Evolutionary conservation across 306 rosid genomes (phyloP), one percentile per base, ranked within the genome.

Genomic region (Heteromeles arbutifolia): DNA sequence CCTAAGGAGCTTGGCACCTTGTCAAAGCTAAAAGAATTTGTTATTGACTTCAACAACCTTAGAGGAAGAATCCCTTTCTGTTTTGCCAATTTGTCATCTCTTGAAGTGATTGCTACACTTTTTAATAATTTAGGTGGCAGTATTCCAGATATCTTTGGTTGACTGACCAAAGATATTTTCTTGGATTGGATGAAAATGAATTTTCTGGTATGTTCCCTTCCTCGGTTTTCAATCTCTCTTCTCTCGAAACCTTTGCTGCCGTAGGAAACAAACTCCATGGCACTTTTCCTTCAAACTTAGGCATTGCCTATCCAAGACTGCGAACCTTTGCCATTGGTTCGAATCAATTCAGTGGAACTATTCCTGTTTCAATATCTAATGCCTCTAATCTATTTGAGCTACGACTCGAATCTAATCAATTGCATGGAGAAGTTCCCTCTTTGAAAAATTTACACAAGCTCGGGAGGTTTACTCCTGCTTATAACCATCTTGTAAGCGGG

Each of bases 11-110:
- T 57, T n/a, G 28, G 26, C 28, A 56, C 28, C 62, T 56, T 56
- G 62, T n/a, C 12, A 21, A 56, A n/a, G 62, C 62, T 56, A 8
- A 56, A 0, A 56, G 1, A 0, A 1, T 19, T 56, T 1, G 1
- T 0, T 3, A 22, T 22, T 57, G 5, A 2, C 5, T 0, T 0
- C 1, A 56, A 57, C 62, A 14, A 10, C 63, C 29, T 10, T 10
- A 57, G 11, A 4, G 63, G 63, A 57, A 57, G 29, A 1, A 10
- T 57, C 63, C 63, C 63, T 11, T 22, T 1, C 26, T 22, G 29
- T 57, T 57, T 57, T 3, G 14, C 5, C 28, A 57, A 57, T 12
- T 3, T 57, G 9, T 57, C 63, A 57, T 57, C 29, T 57, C 28
- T 56, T 56, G 13, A 56, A 56, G 0, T 0, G 12, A 6, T n/a